These are phyloP conservation scores for Erythrobasidium yunnanense DNA, from an alignment of 768 basidiomycete genomes.

Conservation along the genomic window DNA sequence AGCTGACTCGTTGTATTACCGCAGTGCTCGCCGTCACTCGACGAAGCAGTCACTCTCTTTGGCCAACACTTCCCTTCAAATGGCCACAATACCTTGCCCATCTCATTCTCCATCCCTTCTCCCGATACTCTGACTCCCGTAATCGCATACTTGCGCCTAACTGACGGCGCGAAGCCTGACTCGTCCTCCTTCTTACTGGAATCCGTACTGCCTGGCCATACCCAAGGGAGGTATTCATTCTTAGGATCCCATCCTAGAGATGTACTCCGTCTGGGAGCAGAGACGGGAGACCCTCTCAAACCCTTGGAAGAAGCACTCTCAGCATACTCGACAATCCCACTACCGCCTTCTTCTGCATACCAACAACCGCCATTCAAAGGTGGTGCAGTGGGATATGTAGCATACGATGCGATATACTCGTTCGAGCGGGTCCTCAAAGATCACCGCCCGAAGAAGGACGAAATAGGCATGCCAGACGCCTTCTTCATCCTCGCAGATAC, in stretches of 20 bases:
- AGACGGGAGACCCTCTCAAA: slow-evolving; percentile 73
- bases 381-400: slow-evolving; percentile 92
- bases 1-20: background rate
- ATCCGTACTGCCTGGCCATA: slow-evolving; percentile 81
- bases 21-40: slow-evolving; percentile 5
- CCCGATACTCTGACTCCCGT: slow-evolving; percentile 95
- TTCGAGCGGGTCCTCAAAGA: slow-evolving; percentile 70
- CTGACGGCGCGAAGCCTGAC: slow-evolving; percentile 46
- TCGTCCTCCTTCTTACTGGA: slow-evolving; percentile 72
- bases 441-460: slow-evolving; percentile 56
- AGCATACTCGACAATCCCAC: slow-evolving; percentile 48
- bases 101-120: slow-evolving; percentile 67
- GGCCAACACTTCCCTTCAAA: background rate
- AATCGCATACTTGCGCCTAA: slow-evolving; percentile 84
- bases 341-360: background rate
- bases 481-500: slow-evolving; percentile 96
- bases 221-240: slow-evolving; percentile 85
- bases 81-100: slow-evolving; percentile 20
- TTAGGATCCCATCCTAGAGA: slow-evolving; percentile 75
- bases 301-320: slow-evolving; percentile 75
- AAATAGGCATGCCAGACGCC: slow-evolving; percentile 80
- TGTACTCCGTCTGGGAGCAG: slow-evolving; percentile 60
- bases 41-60: background rate
- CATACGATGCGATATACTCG: slow-evolving; percentile 90
- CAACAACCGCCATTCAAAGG: slow-evolving; percentile 45